Evolutionary conservation across 2,329 filamentous ascomycete genomes (phyloP), one percentile per base, ranked within the genome.

Genomic region (Cryphonectria radicalis): DNA sequence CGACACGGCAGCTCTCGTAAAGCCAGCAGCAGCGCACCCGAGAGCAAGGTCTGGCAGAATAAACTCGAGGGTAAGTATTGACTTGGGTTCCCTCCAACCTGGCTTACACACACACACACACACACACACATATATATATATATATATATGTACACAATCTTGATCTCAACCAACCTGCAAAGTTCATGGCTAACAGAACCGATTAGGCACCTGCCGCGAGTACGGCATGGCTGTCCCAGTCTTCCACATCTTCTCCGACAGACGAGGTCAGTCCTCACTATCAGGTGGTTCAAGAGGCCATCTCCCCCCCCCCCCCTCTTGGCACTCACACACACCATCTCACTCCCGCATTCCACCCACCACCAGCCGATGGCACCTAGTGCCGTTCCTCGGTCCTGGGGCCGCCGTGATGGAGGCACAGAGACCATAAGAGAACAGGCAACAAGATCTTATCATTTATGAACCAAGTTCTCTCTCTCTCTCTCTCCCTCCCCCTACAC

Each of bases 181-280:
- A 50, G 19, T 50, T 50, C 32, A 19, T 13, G 22, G 32, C 57
- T 65, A 11, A 65, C 64, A 46, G 13, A 8, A n/a, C 13, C 64
- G 68, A 74, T 40, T 72, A 81, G 80, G 77, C 1, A 75, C 77
- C 28, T 81, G 80, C 74, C 74, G 72, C 25, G 76, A 77, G 32
- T 78, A 71, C 65, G 76, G 77, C 46, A 77, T 80, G 37, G 74
- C 74, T 10, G 73, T 74, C 8, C 77, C 79, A 28, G 72, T 76
- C n/a, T 80, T 78, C 71, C 77, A 80, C 70, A 75, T 80, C 63
- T 75, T 79, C 53, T 81, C 78, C 6, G 78, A 80, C 74, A 76
- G 76, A 73, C 76, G 77, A 78, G 80, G 80, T 81, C 75, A 74
- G 75, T n/a, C 17, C 17, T 60, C 37, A 14, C 17, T 22, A n/a